These are phyloP conservation scores for Cyberlindnera nakhonratchasimensis DNA, from an alignment of 805 yeast species.

Conservation along the genomic window DNA sequence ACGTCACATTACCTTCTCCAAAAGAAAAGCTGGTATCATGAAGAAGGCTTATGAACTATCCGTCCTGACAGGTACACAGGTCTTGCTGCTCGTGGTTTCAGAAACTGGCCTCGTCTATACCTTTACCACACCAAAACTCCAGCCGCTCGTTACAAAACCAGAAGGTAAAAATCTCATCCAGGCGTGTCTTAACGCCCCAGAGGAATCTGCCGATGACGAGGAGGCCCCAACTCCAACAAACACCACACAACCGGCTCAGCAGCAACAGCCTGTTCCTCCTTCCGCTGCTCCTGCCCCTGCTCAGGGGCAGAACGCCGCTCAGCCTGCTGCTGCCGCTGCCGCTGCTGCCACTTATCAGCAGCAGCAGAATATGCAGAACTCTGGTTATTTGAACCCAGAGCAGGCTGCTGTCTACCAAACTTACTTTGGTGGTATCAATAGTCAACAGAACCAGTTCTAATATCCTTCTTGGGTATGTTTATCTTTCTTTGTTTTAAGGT, in stretches of 20 bases:
- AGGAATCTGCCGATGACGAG: constrained; percentile 52
- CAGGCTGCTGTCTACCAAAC: constrained; percentile 59
- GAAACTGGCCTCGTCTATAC: constrained; percentile 99
- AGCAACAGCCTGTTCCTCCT: constrained; percentile 18
- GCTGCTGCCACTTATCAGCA: constrained; percentile 38
- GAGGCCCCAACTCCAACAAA: constrained; percentile 36
- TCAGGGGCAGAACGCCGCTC: constrained; percentile 19
- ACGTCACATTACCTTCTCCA: constrained; percentile 96
- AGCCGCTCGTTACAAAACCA: constrained; percentile 94
- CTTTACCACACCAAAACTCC: constrained; percentile 97
- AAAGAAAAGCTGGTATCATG: constrained; percentile 98
- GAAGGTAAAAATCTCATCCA: constrained; percentile 97
- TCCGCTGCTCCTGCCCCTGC: constrained; percentile 14
- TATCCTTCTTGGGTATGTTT: too few relatives aligned
- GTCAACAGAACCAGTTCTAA: constrained; percentile 53
- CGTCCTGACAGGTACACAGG: constrained; percentile 97
- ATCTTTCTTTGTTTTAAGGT: neutral
- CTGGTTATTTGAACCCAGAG: constrained; percentile 45
- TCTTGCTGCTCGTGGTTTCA: constrained; percentile 86
- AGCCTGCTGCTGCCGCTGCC: constrained; percentile 22
- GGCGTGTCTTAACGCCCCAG: constrained; percentile 96
- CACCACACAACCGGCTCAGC: constrained; percentile 25
- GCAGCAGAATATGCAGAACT: constrained; percentile 38
- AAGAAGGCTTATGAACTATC: constrained; percentile 98
- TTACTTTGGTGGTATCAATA: constrained; percentile 55